Evolutionary conservation across 1,284 basidiomycete genomes (phyloP).

Genomic region (Fomes fomentarius): DNA sequence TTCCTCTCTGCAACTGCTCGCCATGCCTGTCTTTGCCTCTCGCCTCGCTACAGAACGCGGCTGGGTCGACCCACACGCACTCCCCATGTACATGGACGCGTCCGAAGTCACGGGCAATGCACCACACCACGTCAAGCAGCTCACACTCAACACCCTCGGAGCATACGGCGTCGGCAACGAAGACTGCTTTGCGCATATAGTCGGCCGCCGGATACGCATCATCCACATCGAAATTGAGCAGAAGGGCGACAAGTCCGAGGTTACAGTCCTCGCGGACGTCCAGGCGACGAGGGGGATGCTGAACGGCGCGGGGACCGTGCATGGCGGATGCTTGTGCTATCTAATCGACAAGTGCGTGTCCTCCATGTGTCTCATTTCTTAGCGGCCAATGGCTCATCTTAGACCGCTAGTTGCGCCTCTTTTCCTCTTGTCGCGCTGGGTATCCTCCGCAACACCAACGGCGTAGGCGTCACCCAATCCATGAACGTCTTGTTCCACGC

Average conservation of each 20-base stretch:
- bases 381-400: neutral
- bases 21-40: conserved; percentile 23
- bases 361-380: neutral
- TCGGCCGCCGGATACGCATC: conserved; percentile 61
- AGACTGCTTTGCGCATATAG: conserved; percentile 59
- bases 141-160: conserved; percentile 65
- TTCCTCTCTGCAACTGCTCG: neutral
- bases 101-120: conserved; percentile 63
- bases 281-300: conserved; percentile 70
- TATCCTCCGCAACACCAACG: conserved; percentile 59
- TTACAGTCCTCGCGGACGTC: conserved; percentile 61
- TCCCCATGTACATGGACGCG: conserved; percentile 55
- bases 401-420: conserved; percentile 53
- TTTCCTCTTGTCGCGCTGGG: conserved; percentile 69
- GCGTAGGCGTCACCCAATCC: conserved; percentile 72
- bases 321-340: conserved; percentile 72
- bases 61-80: conserved; percentile 65
- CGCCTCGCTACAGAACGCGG: conserved; percentile 34
- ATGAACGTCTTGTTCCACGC: conserved; percentile 71
- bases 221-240: conserved; percentile 56
- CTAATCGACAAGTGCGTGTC: conserved; percentile 65
- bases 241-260: conserved; percentile 52
- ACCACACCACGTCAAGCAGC: conserved; percentile 60
- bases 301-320: conserved; percentile 72
- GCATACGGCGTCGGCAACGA: conserved; percentile 66